A percentile compares a stretch with the other conserved stretches of the same genome.
Evolutionary conservation across 208 protist species (phyloP).

Genomic region (Endotrypanum monterogeii): DNA sequence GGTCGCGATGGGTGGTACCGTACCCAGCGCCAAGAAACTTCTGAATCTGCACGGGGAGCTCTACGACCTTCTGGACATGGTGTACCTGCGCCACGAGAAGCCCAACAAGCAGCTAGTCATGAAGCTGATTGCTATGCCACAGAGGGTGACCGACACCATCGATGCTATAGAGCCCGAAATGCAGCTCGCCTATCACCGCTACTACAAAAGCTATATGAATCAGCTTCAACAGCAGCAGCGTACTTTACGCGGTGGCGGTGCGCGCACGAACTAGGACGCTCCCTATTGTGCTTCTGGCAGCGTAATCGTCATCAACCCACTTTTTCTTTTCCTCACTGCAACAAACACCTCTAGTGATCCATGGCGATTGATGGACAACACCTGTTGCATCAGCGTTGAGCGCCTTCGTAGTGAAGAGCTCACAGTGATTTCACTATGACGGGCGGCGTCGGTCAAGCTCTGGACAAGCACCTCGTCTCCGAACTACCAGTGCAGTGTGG

Average conservation of each 20-base stretch:
- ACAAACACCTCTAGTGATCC: neutral
- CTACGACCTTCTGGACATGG: constrained; percentile 73
- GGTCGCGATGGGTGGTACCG: constrained; percentile 53
- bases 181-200: constrained; percentile 65
- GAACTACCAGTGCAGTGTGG: no score
- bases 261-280: neutral
- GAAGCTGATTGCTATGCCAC: constrained; percentile 80
- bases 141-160: constrained; percentile 70
- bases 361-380: no score
- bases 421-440: no score
- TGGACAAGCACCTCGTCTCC: no score
- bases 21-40: constrained; percentile 77
- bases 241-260: constrained; percentile 15
- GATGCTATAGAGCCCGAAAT: constrained; percentile 84
- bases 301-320: neutral
- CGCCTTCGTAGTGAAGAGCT: no score
- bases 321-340: neutral
- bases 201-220: constrained; percentile 71
- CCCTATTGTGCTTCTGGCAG: neutral
- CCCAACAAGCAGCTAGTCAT: constrained; percentile 46
- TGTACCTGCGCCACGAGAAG: constrained; percentile 76
- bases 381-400: no score
- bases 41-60: constrained; percentile 84
- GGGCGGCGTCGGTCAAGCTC: no score
- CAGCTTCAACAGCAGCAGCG: constrained; percentile 40